A percentile compares a stretch with the other conserved stretches of the same genome.
phyloP scores from a whole-genome alignment of 192 early-diverging fungal species.

The Entrophospora sp. region DNA sequence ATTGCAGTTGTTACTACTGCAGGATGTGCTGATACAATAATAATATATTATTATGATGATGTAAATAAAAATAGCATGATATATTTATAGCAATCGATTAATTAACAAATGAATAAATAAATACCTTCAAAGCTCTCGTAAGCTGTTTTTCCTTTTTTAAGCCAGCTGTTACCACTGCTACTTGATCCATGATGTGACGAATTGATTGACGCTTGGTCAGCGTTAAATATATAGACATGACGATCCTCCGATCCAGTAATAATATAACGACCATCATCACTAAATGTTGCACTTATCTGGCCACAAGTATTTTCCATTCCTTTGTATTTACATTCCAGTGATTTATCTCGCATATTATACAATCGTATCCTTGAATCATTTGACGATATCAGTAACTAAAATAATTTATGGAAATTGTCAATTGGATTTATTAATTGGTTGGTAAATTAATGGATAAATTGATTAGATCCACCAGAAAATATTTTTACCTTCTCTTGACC shows the following conservation, averaged over 20 bases:
- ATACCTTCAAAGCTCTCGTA: constrained; percentile 31
- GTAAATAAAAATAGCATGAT: not conserved
- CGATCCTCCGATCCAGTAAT: constrained; percentile 77
- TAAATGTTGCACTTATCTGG: constrained; percentile 67
- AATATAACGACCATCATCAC: constrained; percentile 69
- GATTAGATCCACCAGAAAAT: no score
- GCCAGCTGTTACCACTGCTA: constrained; percentile 21
- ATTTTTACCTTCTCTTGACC: constrained; percentile 44
- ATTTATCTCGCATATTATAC: constrained; percentile 67
- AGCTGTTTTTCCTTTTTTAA: constrained; percentile 18
- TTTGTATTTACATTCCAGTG: constrained; percentile 71
- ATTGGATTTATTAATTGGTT: no score
- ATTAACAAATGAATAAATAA: not conserved
- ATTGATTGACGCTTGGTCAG: constrained; percentile 37
- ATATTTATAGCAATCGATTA: not conserved
- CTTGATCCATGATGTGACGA: not conserved
- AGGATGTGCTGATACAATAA: constrained; percentile 35
- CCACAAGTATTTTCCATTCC: constrained; percentile 63
- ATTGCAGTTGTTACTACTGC: constrained; percentile 48
- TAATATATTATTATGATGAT: constrained; percentile 22
- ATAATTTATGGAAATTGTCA: no score
- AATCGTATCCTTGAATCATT: constrained; percentile 80
- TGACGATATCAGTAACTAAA: constrained; percentile 54
- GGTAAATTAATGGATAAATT: no score
- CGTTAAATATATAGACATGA: constrained; percentile 66